Conservation (phyloP, 176 grass and related monocot genomes). For the Oryza glaberrima region DNA sequence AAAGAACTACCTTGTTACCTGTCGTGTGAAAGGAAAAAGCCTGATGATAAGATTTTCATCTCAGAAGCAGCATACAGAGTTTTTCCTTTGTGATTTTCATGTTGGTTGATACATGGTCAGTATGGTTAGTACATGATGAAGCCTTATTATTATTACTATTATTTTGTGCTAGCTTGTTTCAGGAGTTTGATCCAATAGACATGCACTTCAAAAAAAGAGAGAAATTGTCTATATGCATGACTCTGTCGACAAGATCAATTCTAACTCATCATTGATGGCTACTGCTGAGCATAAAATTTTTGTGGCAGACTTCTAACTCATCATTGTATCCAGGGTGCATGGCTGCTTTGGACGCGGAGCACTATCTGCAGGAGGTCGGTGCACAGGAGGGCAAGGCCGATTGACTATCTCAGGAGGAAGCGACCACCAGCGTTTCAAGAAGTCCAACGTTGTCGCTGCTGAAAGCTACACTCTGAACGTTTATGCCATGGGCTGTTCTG, state of each 20-base stretch:
- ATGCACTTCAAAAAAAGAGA: background rate
- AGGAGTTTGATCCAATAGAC: background rate
- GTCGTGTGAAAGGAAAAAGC: background rate
- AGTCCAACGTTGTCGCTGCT: background rate
- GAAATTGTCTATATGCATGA: background rate
- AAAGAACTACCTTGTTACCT: background rate
- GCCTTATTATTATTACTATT: background rate
- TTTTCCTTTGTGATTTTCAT: background rate
- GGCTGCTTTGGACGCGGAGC: slow-evolving; percentile 90
- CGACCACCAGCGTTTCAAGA: background rate
- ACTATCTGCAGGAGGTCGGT: slow-evolving; percentile 89
- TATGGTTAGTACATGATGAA: background rate
- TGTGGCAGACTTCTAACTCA: background rate
- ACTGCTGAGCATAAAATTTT: background rate
- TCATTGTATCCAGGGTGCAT: slow-evolving; percentile 64
- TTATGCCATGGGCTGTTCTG: too few species aligned
- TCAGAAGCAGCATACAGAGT: too few species aligned
- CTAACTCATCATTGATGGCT: background rate
- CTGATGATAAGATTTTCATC: background rate
- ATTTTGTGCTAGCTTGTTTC: background rate
- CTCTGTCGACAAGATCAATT: background rate
- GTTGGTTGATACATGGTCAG: background rate
- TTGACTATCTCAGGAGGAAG: slow-evolving; percentile 50
- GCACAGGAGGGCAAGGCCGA: slow-evolving; percentile 67
- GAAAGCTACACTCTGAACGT: slow-evolving; percentile 51